Conservation (phyloP, 2,329 filamentous ascomycete species). For the Sporothrix dimorphospora region DNA sequence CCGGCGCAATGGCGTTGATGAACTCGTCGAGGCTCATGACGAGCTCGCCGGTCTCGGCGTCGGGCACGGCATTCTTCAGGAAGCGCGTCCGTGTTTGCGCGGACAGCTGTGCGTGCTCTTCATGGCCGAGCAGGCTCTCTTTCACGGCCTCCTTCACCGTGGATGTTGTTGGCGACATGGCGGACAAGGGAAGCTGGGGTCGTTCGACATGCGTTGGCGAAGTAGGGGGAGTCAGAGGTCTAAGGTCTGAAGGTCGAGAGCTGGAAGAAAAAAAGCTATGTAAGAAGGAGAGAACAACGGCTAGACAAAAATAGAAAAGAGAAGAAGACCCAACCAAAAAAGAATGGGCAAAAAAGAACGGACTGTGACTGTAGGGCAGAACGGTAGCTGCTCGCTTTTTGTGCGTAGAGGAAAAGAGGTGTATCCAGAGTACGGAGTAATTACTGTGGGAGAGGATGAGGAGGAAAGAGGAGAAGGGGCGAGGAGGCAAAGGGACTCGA, state of each 20-base stretch:
- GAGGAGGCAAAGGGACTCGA: not conserved
- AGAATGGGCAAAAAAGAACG: not conserved
- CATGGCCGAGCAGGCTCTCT: constrained; percentile 72
- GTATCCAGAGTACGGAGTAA: not conserved
- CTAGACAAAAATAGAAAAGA: not conserved
- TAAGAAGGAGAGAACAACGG: constrained; percentile 4
- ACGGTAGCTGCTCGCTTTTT: constrained; percentile 8
- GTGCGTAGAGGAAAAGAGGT: not conserved
- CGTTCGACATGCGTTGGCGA: constrained; percentile 19
- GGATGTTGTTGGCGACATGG: constrained; percentile 49
- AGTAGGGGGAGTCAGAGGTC: not conserved
- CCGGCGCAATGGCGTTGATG: constrained; percentile 84
- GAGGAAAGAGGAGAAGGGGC: not conserved
- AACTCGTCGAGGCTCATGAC: constrained; percentile 87
- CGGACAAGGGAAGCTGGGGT: not conserved
- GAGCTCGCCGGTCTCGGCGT: constrained; percentile 73
- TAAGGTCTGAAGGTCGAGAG: not conserved
- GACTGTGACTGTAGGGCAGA: constrained; percentile 1
- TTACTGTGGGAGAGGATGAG: not conserved
- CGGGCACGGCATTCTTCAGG: constrained; percentile 72
- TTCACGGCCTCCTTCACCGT: constrained; percentile 72
- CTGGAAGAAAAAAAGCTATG: not conserved
- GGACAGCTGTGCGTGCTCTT: constrained; percentile 65
- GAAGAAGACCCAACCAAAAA: not conserved
- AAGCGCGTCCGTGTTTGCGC: constrained; percentile 77